A percentile compares a stretch with the other conserved stretches of the same genome.
phyloP scores from a whole-genome alignment of 2,329 filamentous ascomycete species.

The Colletotrichum caudatum region DNA sequence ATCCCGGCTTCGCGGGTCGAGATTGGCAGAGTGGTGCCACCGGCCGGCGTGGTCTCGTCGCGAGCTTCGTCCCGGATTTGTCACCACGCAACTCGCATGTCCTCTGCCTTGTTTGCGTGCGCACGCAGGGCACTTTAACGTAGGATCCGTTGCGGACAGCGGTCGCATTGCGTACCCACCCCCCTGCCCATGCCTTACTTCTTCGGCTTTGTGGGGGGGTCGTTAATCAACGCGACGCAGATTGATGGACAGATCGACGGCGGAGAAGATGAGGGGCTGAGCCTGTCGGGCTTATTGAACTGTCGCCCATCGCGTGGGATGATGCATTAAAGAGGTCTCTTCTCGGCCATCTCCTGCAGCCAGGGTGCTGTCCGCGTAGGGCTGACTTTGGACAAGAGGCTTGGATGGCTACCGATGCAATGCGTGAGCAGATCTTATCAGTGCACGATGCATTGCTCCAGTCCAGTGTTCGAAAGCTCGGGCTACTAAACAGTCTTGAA shows the following conservation, averaged over 20 bases:
- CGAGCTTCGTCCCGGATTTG: background rate
- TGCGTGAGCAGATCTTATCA: background rate
- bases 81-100: background rate
- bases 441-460: background rate
- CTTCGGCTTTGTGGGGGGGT: background rate
- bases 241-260: background rate
- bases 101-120: background rate
- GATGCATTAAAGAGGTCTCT: background rate
- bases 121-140: background rate
- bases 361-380: background rate
- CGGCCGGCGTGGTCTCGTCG: background rate
- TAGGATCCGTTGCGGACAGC: constrained; percentile 1
- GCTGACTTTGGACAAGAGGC: background rate
- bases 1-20: background rate
- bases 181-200: background rate
- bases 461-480: background rate
- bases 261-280: background rate
- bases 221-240: background rate
- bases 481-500: background rate
- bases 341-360: background rate
- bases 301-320: background rate
- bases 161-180: constrained; percentile 3
- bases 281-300: background rate
- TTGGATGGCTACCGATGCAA: background rate
- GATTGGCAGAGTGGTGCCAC: background rate